A percentile compares a stretch with the other conserved stretches of the same genome.
Conservation (phyloP, 352 stramenopile genomes). For the Pythium chondricola region DNA sequence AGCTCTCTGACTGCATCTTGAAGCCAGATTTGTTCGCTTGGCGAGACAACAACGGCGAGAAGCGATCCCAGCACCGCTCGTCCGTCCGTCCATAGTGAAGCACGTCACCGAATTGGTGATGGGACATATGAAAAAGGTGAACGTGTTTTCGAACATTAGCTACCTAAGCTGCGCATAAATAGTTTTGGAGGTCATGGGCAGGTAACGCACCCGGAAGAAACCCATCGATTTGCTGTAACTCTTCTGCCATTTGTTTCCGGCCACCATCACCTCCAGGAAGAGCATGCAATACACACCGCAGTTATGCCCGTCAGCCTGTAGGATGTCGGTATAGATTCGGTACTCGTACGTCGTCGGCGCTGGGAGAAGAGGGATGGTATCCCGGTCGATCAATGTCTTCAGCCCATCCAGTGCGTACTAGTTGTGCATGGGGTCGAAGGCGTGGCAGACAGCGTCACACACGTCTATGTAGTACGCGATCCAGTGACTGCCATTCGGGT, state of each 20-base stretch:
- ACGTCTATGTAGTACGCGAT: neutral
- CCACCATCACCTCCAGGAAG: neutral
- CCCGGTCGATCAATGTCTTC: neutral
- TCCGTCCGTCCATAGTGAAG: too few species aligned
- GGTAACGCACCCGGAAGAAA: neutral
- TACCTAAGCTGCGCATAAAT: too few species aligned
- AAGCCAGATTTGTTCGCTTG: too few species aligned
- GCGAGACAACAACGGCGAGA: too few species aligned
- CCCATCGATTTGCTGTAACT: neutral
- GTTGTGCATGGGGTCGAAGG: too few species aligned
- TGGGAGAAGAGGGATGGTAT: neutral
- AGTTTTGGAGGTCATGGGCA: too few species aligned
- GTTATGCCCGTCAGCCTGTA: neutral
- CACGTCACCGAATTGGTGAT: too few species aligned
- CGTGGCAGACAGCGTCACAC: neutral
- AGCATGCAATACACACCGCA: neutral
- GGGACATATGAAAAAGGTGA: too few species aligned
- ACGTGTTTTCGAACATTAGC: too few species aligned
- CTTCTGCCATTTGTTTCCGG: neutral
- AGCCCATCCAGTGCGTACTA: neutral
- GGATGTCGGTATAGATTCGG: neutral
- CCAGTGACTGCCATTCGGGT: neutral
- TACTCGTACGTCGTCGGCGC: neutral
- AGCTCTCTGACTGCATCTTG: too few species aligned
- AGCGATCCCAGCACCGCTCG: too few species aligned